phyloP scores from a whole-genome alignment of 2,329 filamentous ascomycete genomes.

The Penicillium corylophilum region DNA sequence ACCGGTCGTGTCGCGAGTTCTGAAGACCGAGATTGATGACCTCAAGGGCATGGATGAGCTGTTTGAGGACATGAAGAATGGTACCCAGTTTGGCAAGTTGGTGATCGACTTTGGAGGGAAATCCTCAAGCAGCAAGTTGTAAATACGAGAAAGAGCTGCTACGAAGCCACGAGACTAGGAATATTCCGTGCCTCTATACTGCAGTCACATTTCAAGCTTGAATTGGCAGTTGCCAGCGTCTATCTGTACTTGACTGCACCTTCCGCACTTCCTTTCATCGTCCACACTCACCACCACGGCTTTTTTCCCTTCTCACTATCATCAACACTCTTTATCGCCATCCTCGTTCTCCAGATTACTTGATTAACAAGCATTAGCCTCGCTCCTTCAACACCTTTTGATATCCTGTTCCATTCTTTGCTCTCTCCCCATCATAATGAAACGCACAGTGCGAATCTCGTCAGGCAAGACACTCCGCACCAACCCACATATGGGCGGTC shows the following conservation, averaged over 20 bases:
- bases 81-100: conserved; percentile 87
- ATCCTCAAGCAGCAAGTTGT: conserved; percentile 40
- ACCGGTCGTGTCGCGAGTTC: conserved; percentile 73
- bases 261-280: not conserved
- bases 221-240: not conserved
- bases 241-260: not conserved
- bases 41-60: conserved; percentile 75
- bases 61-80: conserved; percentile 85
- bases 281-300: not conserved
- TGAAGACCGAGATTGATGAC: conserved; percentile 68
- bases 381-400: not conserved
- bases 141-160: conserved; percentile 10
- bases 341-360: not conserved
- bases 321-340: not conserved
- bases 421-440: not conserved
- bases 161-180: not conserved
- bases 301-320: not conserved
- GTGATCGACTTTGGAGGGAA: conserved; percentile 66
- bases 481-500: not conserved
- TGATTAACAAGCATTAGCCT: not conserved
- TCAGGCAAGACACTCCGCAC: not conserved
- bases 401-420: not conserved
- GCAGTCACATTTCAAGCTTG: not conserved
- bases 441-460: not conserved
- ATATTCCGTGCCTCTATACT: not conserved